Conservation (phyloP, 2,329 filamentous ascomycete genomes). For the Epicoccum sorghinum region DNA sequence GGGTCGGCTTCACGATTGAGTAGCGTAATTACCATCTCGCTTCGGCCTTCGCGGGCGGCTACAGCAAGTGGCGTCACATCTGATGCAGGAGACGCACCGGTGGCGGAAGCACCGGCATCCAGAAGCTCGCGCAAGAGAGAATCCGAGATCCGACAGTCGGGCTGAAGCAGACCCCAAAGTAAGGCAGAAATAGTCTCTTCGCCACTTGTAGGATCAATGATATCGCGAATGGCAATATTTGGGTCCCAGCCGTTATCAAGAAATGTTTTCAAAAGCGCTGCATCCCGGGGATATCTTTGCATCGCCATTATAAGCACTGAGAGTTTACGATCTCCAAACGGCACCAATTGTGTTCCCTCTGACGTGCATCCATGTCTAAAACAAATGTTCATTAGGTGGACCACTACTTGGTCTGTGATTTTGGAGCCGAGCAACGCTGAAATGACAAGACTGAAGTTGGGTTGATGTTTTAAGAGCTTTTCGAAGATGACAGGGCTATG, state of each 20-base stretch:
- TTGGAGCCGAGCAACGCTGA: conserved; percentile 62
- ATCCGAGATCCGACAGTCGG: conserved; percentile 67
- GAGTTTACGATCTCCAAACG: conserved; percentile 12
- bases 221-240: conserved; percentile 52
- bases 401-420: conserved; percentile 53
- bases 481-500: conserved; percentile 27
- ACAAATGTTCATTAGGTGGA: conserved; percentile 59
- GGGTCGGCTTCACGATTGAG: conserved; percentile 65
- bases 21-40: conserved; percentile 64
- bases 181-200: conserved; percentile 64
- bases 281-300: conserved; percentile 33
- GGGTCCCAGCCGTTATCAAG: conserved; percentile 37
- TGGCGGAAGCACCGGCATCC: conserved; percentile 62
- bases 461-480: conserved; percentile 49
- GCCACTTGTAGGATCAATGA: conserved; percentile 56
- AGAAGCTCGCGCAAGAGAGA: conserved; percentile 64
- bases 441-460: conserved; percentile 60
- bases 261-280: conserved; percentile 26
- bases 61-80: conserved; percentile 65
- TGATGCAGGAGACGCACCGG: conserved; percentile 60
- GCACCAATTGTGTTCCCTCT: conserved; percentile 26
- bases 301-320: conserved; percentile 36
- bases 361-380: conserved; percentile 55
- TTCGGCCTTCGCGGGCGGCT: conserved; percentile 61
- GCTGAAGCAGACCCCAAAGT: conserved; percentile 66